Evolutionary conservation across 495 filamentous ascomycete species (phyloP), one percentile per base, ranked within the genome.

Genomic region (Aspergillus bertholletiae): DNA sequence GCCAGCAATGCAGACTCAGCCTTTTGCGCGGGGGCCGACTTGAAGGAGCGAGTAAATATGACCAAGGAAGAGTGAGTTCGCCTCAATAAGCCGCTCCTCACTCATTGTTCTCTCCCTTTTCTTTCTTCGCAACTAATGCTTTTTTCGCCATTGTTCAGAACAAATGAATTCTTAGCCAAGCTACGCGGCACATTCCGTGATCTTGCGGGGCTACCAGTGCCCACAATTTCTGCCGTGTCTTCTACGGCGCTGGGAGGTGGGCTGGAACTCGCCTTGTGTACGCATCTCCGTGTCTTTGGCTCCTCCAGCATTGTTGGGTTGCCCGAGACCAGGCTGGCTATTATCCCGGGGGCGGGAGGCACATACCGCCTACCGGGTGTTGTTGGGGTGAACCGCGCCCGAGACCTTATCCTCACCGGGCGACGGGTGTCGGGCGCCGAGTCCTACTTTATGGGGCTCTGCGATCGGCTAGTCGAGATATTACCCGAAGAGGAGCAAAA

Each of bases 11-110:
- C 87, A 17, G 90, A 96, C 39, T 75, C 80, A 2, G 84, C 83
- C 49, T 98, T 98, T 72, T 97, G 93, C 72, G 91, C 95, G 0
- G 94, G 94, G 27, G 94, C 94, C 1, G 93, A 98, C 60, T 69
- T 98, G 53, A 97, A 96, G 65, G 94, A 97, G 75, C 78, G 93
- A 20, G 80, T 79, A 28, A 78, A 74, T 0, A 90, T 97, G 69
- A 87, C 80, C 3, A 75, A 70, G 50, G 83, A 88, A 49, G 86
- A 96, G 85, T 84, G 35, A n/a, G n/a, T n/a, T n/a, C n/a, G n/a
- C n/a, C n/a, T n/a, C n/a, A n/a, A n/a, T n/a, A n/a, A n/a, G n/a
- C n/a, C n/a, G n/a, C n/a, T n/a, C n/a, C n/a, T n/a, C n/a, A n/a
- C n/a, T n/a, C n/a, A n/a, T n/a, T 15, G 56, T 62, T 28, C 7